phyloP scores from a whole-genome alignment of 2,329 filamentous ascomycete genomes.

The Pseudogymnoascus sp. region DNA sequence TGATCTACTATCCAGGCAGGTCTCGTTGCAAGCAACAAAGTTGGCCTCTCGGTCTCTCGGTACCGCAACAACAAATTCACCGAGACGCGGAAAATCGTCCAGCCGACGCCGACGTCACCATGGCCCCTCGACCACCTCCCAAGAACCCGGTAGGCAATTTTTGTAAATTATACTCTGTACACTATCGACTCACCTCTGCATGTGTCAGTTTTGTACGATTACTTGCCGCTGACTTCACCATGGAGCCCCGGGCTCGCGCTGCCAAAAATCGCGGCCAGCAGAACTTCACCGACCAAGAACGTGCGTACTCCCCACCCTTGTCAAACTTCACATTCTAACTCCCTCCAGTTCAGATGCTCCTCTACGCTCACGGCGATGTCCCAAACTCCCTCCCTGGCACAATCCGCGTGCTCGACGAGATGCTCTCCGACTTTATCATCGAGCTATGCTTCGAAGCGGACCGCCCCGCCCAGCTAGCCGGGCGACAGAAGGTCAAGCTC shows the following conservation, averaged over 20 bases:
- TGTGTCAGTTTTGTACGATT: background rate
- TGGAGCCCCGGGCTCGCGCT: slow-evolving; percentile 71
- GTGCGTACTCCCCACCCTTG: slow-evolving; percentile 41
- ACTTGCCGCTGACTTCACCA: slow-evolving; percentile 28
- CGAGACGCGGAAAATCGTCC: background rate
- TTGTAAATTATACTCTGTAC: background rate
- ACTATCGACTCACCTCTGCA: background rate
- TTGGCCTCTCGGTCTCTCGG: background rate
- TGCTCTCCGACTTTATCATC: slow-evolving; percentile 93
- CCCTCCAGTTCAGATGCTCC: slow-evolving; percentile 59
- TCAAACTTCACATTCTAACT: slow-evolving; percentile 18
- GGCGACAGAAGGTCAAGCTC: slow-evolving; percentile 94
- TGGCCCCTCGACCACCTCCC: background rate
- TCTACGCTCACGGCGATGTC: slow-evolving; percentile 76
- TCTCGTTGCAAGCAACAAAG: slow-evolving; percentile 3
- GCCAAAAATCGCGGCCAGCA: slow-evolving; percentile 78
- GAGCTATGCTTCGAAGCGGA: slow-evolving; percentile 88
- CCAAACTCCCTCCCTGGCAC: slow-evolving; percentile 74
- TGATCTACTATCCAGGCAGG: background rate
- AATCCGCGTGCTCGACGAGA: slow-evolving; percentile 83
- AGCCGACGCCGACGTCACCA: background rate
- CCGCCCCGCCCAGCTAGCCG: slow-evolving; percentile 74
- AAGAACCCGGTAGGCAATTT: background rate
- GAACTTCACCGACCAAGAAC: slow-evolving; percentile 68
- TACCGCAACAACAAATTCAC: slow-evolving; percentile 11